These are phyloP conservation scores for Pyricularia pennisetigena DNA, from an alignment of 2,329 filamentous ascomycete species.

Conservation along the genomic window DNA sequence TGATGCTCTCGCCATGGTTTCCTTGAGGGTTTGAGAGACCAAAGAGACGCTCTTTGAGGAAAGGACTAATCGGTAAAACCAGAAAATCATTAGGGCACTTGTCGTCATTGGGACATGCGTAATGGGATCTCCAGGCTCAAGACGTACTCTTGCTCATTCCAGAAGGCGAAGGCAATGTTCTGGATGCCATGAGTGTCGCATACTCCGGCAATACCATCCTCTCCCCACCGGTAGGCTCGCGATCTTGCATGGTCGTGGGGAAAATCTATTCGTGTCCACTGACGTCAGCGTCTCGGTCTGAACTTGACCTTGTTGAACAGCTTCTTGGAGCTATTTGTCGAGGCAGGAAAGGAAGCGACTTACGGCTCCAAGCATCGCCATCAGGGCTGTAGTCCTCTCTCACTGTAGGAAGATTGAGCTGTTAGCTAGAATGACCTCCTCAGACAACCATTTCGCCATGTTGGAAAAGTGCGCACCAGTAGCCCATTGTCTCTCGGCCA, in stretches of 20 bases:
- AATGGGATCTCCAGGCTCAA: background rate
- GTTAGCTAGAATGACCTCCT: constrained; percentile 8
- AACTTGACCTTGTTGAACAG: background rate
- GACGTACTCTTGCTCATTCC: constrained; percentile 90
- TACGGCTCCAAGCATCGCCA: constrained; percentile 93
- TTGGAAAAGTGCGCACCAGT: constrained; percentile 50
- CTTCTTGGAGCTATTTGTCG: background rate
- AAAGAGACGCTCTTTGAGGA: constrained; percentile 90
- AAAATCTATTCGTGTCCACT: constrained; percentile 53
- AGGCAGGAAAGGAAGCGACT: constrained; percentile 25
- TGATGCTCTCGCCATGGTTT: constrained; percentile 94
- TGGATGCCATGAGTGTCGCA: constrained; percentile 82
- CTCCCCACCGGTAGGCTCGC: constrained; percentile 87
- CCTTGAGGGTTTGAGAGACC: constrained; percentile 93
- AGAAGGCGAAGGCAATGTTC: constrained; percentile 93
- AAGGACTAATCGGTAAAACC: constrained; percentile 74
- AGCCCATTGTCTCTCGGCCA: constrained; percentile 91
- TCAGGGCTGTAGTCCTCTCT: constrained; percentile 85
- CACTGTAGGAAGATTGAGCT: constrained; percentile 37
- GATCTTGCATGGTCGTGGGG: constrained; percentile 86
- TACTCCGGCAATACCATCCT: constrained; percentile 93
- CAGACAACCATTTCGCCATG: background rate
- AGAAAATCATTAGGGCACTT: constrained; percentile 22
- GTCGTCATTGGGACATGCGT: background rate
- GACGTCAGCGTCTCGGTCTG: background rate